Conservation (phyloP, 331 rosid species). For the Phaseolus coccineus region DNA sequence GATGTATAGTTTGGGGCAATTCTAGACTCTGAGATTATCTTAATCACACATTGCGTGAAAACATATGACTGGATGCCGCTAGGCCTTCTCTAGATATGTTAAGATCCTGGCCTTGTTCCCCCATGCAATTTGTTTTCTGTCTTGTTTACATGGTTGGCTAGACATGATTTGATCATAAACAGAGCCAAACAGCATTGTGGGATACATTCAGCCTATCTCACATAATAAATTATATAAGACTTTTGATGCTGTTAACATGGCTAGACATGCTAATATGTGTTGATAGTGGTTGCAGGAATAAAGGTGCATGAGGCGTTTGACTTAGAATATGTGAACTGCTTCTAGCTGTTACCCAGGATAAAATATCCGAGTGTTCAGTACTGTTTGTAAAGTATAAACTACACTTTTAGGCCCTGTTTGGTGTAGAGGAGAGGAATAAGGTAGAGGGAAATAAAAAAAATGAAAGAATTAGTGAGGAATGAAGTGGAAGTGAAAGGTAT, state of each 20-base stretch:
- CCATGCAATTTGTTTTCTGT: not conserved
- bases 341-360: slow-evolving; percentile 11
- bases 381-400: not conserved
- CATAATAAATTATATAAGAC: not conserved
- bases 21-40: not conserved
- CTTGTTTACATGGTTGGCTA: not conserved
- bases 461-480: too few species aligned
- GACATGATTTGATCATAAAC: not conserved
- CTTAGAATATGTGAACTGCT: slow-evolving; percentile 17
- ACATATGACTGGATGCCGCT: not conserved
- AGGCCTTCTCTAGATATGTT: not conserved
- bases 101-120: not conserved
- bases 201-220: not conserved
- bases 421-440: too few species aligned
- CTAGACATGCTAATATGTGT: slow-evolving; percentile 22
- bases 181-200: not conserved
- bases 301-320: not conserved
- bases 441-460: too few species aligned
- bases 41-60: not conserved
- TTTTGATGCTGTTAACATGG: not conserved
- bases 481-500: too few species aligned
- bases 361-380: slow-evolving; percentile 12
- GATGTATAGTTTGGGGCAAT: not conserved
- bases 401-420: not conserved
- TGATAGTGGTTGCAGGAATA: slow-evolving; percentile 1